Evolutionary conservation across 2,329 filamentous ascomycete species (phyloP), one percentile per base, ranked within the genome.

Genomic region (Raffaelea albimanens): DNA sequence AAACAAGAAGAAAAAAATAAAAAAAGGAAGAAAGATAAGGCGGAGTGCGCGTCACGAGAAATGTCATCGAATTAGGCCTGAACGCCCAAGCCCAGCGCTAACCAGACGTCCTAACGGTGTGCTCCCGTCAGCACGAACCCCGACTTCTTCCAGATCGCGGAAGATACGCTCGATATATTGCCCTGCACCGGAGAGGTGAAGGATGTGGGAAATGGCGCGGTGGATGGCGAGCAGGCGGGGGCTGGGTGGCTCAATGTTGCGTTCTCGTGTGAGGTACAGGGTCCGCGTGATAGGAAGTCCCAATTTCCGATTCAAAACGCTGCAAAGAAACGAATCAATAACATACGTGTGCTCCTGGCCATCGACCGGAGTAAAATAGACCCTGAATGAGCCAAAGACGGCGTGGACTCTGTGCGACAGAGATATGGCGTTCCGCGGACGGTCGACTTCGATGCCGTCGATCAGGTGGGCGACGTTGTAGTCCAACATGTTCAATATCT

Each of bases 401-500:
- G 33, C 10, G 54, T 66, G 62, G 33, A 60, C 25, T 7, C 40
- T 18, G 29, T 36, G 45, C 10, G 56, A 57, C 31, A 67, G 55
- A 5, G 62, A 65, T 13, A 67, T 55, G 19, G 66, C 65, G 52
- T 71, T 70, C 19, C 55, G 52, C 20, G 64, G 63, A 43, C 61
- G 58, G 53, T 70, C 65, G 46, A 70, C 67, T 10, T 68, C 57
- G 22, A 51, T 46, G 43, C 65, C 66, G 40, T 67, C 58, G 43
- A 69, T 67, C 2, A 67, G 45, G 53, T 62, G 55, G 10, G 56
- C 55, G 33, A 63, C 56, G 20, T 59, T 61, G 23, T 44, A 54
- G 48, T 69, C 64, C 48, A 71, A 67, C 64, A 70, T 69, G 25
- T 68, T 65, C 2, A 69, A 60, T 34, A 70, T 62, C n/a, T 56